Conservation (phyloP, 352 stramenopile genomes). For the Pythium vanterpoolii region DNA sequence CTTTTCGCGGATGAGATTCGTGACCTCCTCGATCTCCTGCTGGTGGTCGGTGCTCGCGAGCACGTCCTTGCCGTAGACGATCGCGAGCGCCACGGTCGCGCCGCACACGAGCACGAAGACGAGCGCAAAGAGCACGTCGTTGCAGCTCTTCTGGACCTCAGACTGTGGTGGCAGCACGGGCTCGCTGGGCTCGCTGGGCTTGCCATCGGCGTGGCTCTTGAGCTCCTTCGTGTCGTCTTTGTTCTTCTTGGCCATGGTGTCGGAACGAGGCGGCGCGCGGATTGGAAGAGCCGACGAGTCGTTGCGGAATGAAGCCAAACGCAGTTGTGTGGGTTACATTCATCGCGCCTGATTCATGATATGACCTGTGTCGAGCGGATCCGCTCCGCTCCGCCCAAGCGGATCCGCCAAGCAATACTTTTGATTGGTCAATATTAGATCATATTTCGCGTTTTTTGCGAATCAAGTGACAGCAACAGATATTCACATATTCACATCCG, state of each 20-base stretch:
- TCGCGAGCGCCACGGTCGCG: constrained; percentile 33
- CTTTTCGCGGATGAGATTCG: constrained; percentile 48
- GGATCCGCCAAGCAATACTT: no score
- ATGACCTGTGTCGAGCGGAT: constrained; percentile 7
- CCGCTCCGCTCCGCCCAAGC: no score
- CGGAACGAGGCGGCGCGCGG: no score
- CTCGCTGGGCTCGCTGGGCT: constrained; percentile 4
- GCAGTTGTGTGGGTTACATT: neutral
- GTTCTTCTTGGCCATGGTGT: constrained; percentile 21
- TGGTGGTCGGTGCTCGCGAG: constrained; percentile 19
- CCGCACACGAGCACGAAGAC: constrained; percentile 40
- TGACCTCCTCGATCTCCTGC: constrained; percentile 44
- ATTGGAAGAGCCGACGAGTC: no score
- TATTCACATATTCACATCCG: no score
- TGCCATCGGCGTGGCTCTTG: constrained; percentile 14
- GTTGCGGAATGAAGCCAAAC: neutral
- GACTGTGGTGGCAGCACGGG: constrained; percentile 28
- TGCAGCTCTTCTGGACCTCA: constrained; percentile 47
- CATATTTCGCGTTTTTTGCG: neutral
- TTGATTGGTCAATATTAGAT: constrained; percentile 7
- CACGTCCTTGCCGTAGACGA: constrained; percentile 62
- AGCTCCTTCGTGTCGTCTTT: constrained; percentile 28
- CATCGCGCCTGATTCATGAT: constrained; percentile 19
- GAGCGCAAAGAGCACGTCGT: constrained; percentile 72
- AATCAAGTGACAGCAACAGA: no score